phyloP scores from a whole-genome alignment of 2,329 filamentous ascomycete species.

The Fusarium napiforme region DNA sequence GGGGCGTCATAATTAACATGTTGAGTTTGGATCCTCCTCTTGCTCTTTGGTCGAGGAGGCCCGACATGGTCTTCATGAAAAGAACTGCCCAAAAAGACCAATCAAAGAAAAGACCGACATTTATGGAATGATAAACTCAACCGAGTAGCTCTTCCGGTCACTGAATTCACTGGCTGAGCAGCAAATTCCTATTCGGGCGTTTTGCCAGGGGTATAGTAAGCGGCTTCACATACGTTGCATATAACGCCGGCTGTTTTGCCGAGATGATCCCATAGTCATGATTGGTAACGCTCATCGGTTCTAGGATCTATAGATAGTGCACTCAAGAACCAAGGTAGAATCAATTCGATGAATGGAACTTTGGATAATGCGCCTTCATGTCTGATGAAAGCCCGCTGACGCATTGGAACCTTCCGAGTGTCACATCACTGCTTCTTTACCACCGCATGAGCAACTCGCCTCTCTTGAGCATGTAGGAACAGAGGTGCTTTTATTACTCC shows the following conservation, averaged over 20 bases:
- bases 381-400: neutral
- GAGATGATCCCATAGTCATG: neutral
- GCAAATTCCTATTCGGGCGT: neutral
- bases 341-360: neutral
- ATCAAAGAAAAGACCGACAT: neutral
- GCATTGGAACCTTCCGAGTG: neutral
- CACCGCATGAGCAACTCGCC: rapidly evolving
- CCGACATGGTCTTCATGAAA: neutral
- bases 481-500: rapidly evolving
- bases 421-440: neutral
- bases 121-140: rapidly evolving
- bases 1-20: rapidly evolving
- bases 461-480: rapidly evolving
- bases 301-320: neutral
- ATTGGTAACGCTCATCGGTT: neutral
- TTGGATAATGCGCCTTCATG: neutral
- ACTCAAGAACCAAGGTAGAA: neutral
- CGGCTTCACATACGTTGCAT: neutral
- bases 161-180: neutral
- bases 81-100: rapidly evolving
- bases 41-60: neutral
- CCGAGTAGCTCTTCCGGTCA: rapidly evolving
- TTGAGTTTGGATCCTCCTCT: neutral
- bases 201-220: neutral
- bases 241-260: neutral